phyloP scores from a whole-genome alignment of 805 yeast genomes.

The Wickerhamomyces tratensis region DNA sequence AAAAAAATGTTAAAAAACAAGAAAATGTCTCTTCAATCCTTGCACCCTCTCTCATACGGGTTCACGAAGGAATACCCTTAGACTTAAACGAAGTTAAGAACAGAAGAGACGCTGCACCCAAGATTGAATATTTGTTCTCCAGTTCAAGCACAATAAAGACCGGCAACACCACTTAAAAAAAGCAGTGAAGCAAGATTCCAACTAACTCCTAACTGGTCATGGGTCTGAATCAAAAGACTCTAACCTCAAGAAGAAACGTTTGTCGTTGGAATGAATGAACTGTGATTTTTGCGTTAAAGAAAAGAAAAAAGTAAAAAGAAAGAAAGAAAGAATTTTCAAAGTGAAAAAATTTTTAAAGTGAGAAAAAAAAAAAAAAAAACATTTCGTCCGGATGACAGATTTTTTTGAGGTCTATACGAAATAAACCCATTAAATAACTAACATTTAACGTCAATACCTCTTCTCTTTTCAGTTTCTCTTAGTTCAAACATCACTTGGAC shows the following conservation, averaged over 20 bases:
- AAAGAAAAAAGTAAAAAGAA: slow-evolving; percentile 1
- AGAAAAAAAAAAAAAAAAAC: no score
- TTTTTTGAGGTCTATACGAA: no score
- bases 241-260: slow-evolving; percentile 65
- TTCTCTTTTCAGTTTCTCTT: slow-evolving; percentile 76
- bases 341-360: neutral
- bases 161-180: neutral
- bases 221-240: slow-evolving; percentile 61
- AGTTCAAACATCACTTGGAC: slow-evolving; percentile 92
- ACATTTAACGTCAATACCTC: slow-evolving; percentile 77
- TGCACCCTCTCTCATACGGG: slow-evolving; percentile 62
- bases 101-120: slow-evolving; percentile 69
- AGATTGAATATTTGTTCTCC: slow-evolving; percentile 55
- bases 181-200: slow-evolving; percentile 16
- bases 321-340: neutral
- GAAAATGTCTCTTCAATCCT: slow-evolving; percentile 32
- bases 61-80: slow-evolving; percentile 69
- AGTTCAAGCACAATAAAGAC: slow-evolving; percentile 34
- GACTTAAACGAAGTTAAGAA: slow-evolving; percentile 33
- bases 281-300: slow-evolving; percentile 51
- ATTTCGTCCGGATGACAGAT: no score
- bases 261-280: slow-evolving; percentile 41
- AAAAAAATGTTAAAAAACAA: no score
- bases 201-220: slow-evolving; percentile 51
- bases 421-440: slow-evolving; percentile 10